Base-by-base conservation (phyloP, 331 rosid species). In the Ulmus americana region DNA sequence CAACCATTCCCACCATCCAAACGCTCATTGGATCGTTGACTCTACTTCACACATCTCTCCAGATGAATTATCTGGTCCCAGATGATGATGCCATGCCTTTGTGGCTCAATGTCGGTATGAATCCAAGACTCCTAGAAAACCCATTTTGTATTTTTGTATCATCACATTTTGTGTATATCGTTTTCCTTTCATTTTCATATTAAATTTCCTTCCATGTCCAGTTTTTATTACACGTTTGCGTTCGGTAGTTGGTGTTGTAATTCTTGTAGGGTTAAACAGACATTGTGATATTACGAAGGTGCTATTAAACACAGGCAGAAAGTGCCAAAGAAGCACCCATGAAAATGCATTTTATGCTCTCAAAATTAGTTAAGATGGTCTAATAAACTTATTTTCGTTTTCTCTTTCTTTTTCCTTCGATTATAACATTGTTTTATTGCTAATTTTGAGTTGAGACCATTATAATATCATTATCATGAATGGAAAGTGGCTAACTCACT, bases 41-140 rank as follows among this genome's bases (percentile, higher is more conserved):
- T 94, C 97, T 7, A 73, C 83, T 50, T 81, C 95, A 44, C 83
- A 87, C 52, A 79, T 94, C 65, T 87, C 79, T 22, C 56, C 88
- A 15, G 99, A 90, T 72, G 96, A 85, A 79, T 77, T 94, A 38
- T 87, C 97, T 0, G 95, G 99, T 70, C 99, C 99, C 46, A 86
- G 99, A 84, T 94, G 82, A 90, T 78, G 65, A 90, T 79, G 65
- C 41, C 18, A 13, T 43, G 50, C 9, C 7, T 7, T 44, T 22
- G 16, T 14, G 44, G 9, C 46, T 61, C 5, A 4, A 8, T 40
- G 13, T 5, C 45, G 7, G 58, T 45, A 67, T 67, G 46, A 72
- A 40, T 14, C 10, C 16, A 61, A 53, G 63, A 65, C 41, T n/a
- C 12, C 41, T 49, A 49, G 48, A 53, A 56, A 55, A 46, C 49